phyloP scores from a whole-genome alignment of 768 basidiomycete species.

The Gloeopeniophorella convolvens region DNA sequence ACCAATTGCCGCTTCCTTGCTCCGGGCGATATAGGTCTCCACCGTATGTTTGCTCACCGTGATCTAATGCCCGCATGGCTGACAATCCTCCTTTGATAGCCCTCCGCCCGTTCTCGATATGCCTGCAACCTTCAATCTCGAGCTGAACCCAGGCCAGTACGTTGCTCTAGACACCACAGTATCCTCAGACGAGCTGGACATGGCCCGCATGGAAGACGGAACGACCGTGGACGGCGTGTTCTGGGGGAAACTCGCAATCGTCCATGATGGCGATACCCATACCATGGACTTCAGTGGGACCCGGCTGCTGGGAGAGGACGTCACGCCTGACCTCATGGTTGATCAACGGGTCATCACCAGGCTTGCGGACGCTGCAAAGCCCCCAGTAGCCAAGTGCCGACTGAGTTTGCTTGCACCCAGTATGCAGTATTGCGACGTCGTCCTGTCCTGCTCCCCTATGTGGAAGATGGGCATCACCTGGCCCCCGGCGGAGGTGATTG shows the following conservation, averaged over 20 bases:
- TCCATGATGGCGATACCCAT: constrained; percentile 72
- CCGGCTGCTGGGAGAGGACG: constrained; percentile 55
- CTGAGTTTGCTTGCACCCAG: constrained; percentile 67
- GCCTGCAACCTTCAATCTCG: constrained; percentile 80
- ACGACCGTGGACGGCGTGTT: constrained; percentile 80
- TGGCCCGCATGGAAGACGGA: constrained; percentile 89
- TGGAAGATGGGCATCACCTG: constrained; percentile 75
- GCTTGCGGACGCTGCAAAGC: constrained; percentile 67
- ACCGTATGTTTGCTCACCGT: constrained; percentile 35
- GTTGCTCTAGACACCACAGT: constrained; percentile 77
- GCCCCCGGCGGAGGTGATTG: constrained; percentile 65
- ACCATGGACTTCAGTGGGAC: constrained; percentile 81
- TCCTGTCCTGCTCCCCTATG: constrained; percentile 58
- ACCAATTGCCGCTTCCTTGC: neutral
- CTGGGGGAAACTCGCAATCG: constrained; percentile 82
- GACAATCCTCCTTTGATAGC: constrained; percentile 23
- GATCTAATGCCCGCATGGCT: neutral
- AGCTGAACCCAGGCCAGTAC: constrained; percentile 70
- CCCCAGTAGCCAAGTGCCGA: constrained; percentile 69
- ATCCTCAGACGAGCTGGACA: constrained; percentile 74
- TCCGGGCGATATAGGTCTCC: constrained; percentile 34
- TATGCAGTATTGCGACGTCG: constrained; percentile 75
- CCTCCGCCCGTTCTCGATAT: constrained; percentile 77
- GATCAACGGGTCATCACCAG: constrained; percentile 75
- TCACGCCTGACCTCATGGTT: constrained; percentile 62